phyloP scores from a whole-genome alignment of 352 stramenopile genomes.

The Pythium plurisporium region DNA sequence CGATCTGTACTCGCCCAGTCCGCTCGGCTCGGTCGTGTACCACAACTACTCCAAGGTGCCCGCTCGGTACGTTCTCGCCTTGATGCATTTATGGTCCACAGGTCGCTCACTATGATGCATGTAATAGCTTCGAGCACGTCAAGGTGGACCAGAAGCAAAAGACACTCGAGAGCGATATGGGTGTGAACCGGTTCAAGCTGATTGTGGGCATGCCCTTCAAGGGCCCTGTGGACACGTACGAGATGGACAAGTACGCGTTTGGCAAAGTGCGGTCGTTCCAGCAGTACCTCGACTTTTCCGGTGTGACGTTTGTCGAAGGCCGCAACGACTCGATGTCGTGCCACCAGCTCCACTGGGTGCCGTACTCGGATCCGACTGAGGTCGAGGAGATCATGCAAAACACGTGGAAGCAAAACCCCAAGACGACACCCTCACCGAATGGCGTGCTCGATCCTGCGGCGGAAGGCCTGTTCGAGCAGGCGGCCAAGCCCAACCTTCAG shows the following conservation, averaged over 20 bases:
- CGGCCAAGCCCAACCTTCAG: conserved; percentile 20
- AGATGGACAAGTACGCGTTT: conserved; percentile 35
- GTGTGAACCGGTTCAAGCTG: conserved; percentile 33
- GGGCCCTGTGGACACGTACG: conserved; percentile 27
- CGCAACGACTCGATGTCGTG: conserved; percentile 29
- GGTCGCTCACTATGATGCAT: neutral
- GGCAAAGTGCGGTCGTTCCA: conserved; percentile 29
- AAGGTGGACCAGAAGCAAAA: conserved; percentile 30
- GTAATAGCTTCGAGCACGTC: conserved; percentile 29
- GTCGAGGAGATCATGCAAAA: conserved; percentile 29
- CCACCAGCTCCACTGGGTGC: conserved; percentile 42
- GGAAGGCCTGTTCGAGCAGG: conserved; percentile 18
- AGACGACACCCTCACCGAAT: neutral
- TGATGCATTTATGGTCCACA: neutral
- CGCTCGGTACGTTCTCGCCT: conserved; percentile 18
- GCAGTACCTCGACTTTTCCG: conserved; percentile 36
- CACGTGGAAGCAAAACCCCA: conserved; percentile 7
- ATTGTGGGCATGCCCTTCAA: conserved; percentile 31
- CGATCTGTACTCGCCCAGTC: conserved; percentile 63
- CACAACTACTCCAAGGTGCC: conserved; percentile 44
- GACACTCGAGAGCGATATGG: conserved; percentile 27
- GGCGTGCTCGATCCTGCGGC: neutral
- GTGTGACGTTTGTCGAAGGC: conserved; percentile 26
- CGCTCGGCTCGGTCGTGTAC: conserved; percentile 35
- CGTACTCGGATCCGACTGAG: conserved; percentile 25